phyloP scores from a whole-genome alignment of 805 yeast genomes.

The Lipomyces spencermartinsiae region DNA sequence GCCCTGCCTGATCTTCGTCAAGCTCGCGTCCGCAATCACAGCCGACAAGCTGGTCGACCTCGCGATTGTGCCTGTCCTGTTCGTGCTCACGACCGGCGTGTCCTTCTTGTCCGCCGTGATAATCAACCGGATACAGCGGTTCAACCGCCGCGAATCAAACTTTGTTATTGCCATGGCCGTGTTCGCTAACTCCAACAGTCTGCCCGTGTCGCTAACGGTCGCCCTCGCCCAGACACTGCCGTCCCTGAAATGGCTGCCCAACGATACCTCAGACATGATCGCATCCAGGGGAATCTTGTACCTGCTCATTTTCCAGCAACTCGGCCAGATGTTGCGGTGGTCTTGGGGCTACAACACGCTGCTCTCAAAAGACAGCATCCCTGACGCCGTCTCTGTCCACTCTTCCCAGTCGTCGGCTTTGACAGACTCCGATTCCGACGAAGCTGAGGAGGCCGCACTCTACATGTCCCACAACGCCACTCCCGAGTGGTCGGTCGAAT shows the following conservation, averaged over 20 bases:
- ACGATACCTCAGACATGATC: slow-evolving; percentile 61
- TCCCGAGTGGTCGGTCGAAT: slow-evolving; percentile 20
- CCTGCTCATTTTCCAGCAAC: slow-evolving; percentile 66
- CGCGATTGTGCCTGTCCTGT: slow-evolving; percentile 82
- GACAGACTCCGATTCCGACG: slow-evolving; percentile 9
- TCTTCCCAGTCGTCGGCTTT: slow-evolving; percentile 3
- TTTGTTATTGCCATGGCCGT: slow-evolving; percentile 97
- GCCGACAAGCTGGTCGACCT: slow-evolving; percentile 79
- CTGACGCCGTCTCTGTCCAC: slow-evolving; percentile 5
- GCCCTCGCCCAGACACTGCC: slow-evolving; percentile 70
- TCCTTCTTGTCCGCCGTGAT: slow-evolving; percentile 68
- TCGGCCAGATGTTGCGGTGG: slow-evolving; percentile 72
- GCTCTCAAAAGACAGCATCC: slow-evolving; percentile 46
- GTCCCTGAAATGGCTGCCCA: slow-evolving; percentile 60
- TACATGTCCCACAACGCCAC: slow-evolving; percentile 20
- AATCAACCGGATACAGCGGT: slow-evolving; percentile 57
- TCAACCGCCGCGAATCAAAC: slow-evolving; percentile 80
- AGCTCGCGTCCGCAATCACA: slow-evolving; percentile 70
- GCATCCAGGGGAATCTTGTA: slow-evolving; percentile 69
- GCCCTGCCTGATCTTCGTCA: slow-evolving; percentile 91
- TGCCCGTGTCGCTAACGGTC: slow-evolving; percentile 87
- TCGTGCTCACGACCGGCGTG: slow-evolving; percentile 78
- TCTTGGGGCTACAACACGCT: slow-evolving; percentile 74
- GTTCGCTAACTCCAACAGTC: slow-evolving; percentile 91
- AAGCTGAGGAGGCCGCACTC: slow-evolving; percentile 16